These are phyloP conservation scores for Golubevia pallescens DNA, from an alignment of 1,284 basidiomycete species.

Conservation along the genomic window DNA sequence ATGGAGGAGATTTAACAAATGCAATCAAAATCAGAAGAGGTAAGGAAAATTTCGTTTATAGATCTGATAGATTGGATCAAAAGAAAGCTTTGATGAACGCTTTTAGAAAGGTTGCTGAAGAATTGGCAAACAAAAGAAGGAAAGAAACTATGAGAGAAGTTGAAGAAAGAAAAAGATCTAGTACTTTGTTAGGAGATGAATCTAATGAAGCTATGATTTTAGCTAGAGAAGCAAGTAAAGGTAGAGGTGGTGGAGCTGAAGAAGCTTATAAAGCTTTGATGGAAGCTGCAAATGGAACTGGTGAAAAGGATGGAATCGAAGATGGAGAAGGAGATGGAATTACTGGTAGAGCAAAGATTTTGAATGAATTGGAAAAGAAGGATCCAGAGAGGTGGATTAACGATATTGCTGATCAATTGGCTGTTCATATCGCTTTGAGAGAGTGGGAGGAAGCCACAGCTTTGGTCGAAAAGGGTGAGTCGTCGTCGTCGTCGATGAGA, in stretches of 20 bases:
- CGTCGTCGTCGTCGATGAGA: background rate
- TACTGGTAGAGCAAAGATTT: constrained; percentile 2
- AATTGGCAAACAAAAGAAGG: constrained; percentile 84
- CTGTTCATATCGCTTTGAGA: constrained; percentile 85
- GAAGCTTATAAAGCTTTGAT: background rate
- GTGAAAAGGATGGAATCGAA: background rate
- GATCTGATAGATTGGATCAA: constrained; percentile 79
- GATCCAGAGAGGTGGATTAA: constrained; percentile 75
- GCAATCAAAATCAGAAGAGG: constrained; percentile 93
- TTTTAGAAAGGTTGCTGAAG: constrained; percentile 89
- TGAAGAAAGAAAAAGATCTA: too few species aligned
- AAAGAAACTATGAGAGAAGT: constrained; percentile 58
- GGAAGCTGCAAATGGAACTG: constrained; percentile 16
- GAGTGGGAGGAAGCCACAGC: constrained; percentile 85
- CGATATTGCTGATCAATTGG: constrained; percentile 88
- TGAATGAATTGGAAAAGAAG: constrained; percentile 24
- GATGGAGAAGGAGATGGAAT: constrained; percentile 4
- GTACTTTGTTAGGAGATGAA: too few species aligned
- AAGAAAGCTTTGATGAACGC: constrained; percentile 85
- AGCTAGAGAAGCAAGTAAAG: background rate
- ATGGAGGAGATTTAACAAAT: constrained; percentile 88
- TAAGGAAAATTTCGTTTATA: constrained; percentile 91
- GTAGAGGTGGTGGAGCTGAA: background rate
- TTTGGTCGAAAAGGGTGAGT: constrained; percentile 80
- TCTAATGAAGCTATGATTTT: background rate